Percentiles rank a stretch among this genome's conserved stretches.
phyloP scores from a whole-genome alignment of 495 filamentous ascomycete genomes.

The Aspergillus sparsus region DNA sequence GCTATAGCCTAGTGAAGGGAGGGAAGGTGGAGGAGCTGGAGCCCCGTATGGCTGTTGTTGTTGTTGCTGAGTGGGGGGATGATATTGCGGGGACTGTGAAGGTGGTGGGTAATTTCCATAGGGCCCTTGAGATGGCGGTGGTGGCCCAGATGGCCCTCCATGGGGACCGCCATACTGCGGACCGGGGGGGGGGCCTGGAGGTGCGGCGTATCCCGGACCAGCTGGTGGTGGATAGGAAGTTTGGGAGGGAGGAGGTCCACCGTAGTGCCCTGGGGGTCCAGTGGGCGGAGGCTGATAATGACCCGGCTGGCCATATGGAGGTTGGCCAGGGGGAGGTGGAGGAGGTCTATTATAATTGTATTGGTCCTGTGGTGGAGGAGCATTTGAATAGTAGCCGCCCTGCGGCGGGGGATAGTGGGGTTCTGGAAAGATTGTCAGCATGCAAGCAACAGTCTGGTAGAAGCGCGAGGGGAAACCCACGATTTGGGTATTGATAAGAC shows the following conservation, averaged over 20 bases:
- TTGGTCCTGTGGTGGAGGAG: constrained; percentile 7
- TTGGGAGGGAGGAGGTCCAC: constrained; percentile 39
- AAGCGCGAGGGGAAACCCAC: constrained; percentile 22
- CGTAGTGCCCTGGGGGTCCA: constrained; percentile 41
- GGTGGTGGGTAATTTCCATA: constrained; percentile 10
- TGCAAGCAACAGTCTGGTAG: neutral
- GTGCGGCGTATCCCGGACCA: constrained; percentile 17
- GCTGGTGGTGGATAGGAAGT: constrained; percentile 21
- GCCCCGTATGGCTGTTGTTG: constrained; percentile 5
- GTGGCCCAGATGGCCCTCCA: constrained; percentile 25
- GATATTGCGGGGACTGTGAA: constrained; percentile 20
- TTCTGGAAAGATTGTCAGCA: constrained; percentile 1
- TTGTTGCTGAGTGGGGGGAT: constrained; percentile 20
- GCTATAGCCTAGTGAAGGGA: constrained; percentile 63
- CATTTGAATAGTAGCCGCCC: constrained; percentile 20
- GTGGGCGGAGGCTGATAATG: constrained; percentile 28
- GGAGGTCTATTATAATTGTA: constrained; percentile 14
- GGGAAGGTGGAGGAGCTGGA: constrained; percentile 39
- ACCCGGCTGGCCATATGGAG: constrained; percentile 7
- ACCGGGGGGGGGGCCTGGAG: constrained; percentile 18
- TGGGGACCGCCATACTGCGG: constrained; percentile 4
- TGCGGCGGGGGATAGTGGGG: constrained; percentile 21
- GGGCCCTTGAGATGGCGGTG: constrained; percentile 19
- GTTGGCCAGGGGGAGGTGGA: constrained; percentile 36
- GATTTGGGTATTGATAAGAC: constrained; percentile 36